Conservation (phyloP, 2,329 filamentous ascomycete species). For the Pseudopithomyces maydicus region DNA sequence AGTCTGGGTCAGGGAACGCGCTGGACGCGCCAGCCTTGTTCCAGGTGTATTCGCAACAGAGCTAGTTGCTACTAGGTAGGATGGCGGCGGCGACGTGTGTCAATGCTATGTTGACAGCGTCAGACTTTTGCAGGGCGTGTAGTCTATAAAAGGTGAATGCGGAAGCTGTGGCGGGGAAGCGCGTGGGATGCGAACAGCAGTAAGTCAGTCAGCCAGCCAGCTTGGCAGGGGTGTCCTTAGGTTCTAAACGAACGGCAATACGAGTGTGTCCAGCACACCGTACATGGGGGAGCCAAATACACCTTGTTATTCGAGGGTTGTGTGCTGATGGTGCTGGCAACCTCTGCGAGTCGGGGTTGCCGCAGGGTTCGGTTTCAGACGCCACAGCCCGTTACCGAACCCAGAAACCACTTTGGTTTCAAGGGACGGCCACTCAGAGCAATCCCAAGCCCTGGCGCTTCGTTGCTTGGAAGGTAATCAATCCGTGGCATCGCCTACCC, state of each 20-base stretch:
- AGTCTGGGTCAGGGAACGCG: constrained; percentile 29
- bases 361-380: constrained; percentile 25
- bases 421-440: constrained; percentile 18
- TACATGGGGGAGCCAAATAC: constrained; percentile 3
- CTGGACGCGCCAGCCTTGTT: constrained; percentile 14
- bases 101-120: background rate
- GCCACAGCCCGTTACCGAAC: constrained; percentile 26
- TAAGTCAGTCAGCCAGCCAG: constrained; percentile 1
- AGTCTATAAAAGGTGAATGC: background rate
- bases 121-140: background rate
- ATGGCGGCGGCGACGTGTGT: background rate
- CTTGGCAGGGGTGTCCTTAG: constrained; percentile 9
- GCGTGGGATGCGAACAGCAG: background rate
- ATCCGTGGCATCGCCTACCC: background rate
- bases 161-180: background rate
- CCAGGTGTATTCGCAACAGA: background rate
- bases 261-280: constrained; percentile 7
- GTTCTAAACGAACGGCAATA: constrained; percentile 8
- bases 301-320: background rate
- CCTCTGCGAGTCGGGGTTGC: constrained; percentile 1
- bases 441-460: constrained; percentile 8
- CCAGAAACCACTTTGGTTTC: constrained; percentile 29
- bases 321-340: background rate
- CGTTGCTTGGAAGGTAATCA: background rate
- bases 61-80: constrained; percentile 4